A percentile compares a stretch with the other conserved stretches of the same genome.
Evolutionary conservation across 306 rosid species (phyloP).

Genomic region (Parietaria judaica): DNA sequence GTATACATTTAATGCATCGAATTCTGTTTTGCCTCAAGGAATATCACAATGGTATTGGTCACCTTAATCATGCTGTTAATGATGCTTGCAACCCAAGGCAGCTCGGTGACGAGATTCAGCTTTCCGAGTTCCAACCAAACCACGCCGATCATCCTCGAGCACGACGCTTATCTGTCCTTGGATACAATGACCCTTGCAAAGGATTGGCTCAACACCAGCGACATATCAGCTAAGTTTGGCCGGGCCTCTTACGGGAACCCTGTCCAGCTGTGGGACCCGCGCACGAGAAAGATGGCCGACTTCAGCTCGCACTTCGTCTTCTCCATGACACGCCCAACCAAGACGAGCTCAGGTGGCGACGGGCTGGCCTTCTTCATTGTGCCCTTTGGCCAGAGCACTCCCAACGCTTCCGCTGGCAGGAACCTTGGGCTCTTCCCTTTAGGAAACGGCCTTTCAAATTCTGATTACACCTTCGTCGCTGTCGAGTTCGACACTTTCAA

Average conservation of each 20-base stretch:
- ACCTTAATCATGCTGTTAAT: neutral
- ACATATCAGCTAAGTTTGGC: neutral
- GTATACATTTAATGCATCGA: too few relatives aligned
- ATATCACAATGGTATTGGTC: neutral
- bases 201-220: conserved; percentile 35
- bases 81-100: conserved; percentile 5
- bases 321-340: conserved; percentile 28
- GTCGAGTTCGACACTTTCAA: conserved; percentile 26
- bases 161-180: conserved; percentile 40
- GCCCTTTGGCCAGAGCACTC: neutral
- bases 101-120: conserved; percentile 38
- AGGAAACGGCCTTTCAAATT: neutral
- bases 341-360: neutral
- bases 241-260: conserved; percentile 30
- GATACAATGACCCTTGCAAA: conserved; percentile 50
- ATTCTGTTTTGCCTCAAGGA: too few relatives aligned
- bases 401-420: neutral
- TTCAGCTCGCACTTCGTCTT: conserved; percentile 76
- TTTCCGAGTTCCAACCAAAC: conserved; percentile 31
- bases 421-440: neutral
- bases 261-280: conserved; percentile 48
- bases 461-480: conserved; percentile 7
- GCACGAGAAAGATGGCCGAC: conserved; percentile 38
- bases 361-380: conserved; percentile 2
- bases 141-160: conserved; percentile 26